Conservation (phyloP, 306 rosid genomes). For the Alnus rubra region DNA sequence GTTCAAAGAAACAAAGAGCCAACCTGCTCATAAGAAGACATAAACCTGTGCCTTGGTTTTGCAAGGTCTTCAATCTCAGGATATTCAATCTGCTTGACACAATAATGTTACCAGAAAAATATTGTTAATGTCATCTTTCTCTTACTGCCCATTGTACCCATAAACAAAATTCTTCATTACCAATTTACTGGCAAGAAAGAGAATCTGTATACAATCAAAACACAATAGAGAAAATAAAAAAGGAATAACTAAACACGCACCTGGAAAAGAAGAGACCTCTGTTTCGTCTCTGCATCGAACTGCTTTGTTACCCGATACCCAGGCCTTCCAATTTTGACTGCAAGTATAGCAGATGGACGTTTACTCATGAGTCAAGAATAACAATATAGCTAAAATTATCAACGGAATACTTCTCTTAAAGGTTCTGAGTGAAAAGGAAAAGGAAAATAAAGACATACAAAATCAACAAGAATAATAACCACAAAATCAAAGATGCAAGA, state of each 20-base stretch:
- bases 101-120: neutral
- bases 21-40: slow-evolving; percentile 98
- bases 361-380: neutral
- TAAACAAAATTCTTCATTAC: neutral
- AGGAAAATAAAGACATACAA: neutral
- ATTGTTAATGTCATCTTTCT: neutral
- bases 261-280: slow-evolving; percentile 94
- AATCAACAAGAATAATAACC: neutral
- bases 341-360: slow-evolving; percentile 11
- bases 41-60: slow-evolving; percentile 91
- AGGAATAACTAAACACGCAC: slow-evolving; percentile 29
- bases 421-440: neutral
- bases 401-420: neutral
- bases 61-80: slow-evolving; percentile 94
- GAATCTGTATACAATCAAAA: neutral
- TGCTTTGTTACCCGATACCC: slow-evolving; percentile 94
- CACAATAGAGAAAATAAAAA: neutral
- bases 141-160: neutral
- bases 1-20: neutral
- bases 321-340: slow-evolving; percentile 96
- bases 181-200: neutral
- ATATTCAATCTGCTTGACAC: slow-evolving; percentile 73
- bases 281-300: slow-evolving; percentile 87
- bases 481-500: neutral
- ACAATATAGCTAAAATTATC: neutral